A percentile compares a stretch with the other conserved stretches of the same genome.
Conservation (phyloP, 23 red algal genomes). For the Gracilaria domingensis region DNA sequence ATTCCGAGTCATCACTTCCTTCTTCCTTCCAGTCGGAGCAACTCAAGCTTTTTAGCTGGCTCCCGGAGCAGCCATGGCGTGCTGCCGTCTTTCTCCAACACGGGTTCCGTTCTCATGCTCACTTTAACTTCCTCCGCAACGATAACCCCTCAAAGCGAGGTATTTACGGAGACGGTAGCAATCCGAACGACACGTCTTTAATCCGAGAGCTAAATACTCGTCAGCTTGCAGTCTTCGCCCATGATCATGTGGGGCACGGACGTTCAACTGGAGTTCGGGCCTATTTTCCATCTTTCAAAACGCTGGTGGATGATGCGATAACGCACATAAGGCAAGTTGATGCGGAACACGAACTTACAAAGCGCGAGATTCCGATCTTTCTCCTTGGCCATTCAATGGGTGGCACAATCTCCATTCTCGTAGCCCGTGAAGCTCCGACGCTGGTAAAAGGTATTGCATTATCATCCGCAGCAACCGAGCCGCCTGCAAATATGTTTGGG, state of each 20-base stretch:
- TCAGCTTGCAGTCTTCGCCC: slow-evolving; percentile 59
- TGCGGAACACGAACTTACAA: slow-evolving; percentile 34
- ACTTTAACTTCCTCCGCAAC: slow-evolving; percentile 76
- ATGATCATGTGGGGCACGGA: slow-evolving; percentile 86
- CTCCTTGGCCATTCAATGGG: slow-evolving; percentile 89
- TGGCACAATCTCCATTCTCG: slow-evolving; percentile 66
- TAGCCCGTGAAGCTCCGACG: slow-evolving; percentile 20
- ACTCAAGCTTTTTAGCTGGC: slow-evolving; percentile 40
- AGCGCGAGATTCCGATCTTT: slow-evolving; percentile 63
- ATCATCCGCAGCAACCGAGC: slow-evolving; percentile 74
- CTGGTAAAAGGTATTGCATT: slow-evolving; percentile 60
- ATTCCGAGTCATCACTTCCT: slow-evolving; percentile 6
- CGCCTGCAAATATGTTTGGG: slow-evolving; percentile 81
- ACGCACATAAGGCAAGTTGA: slow-evolving; percentile 33
- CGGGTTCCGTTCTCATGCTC: slow-evolving; percentile 78
- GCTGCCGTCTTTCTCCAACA: slow-evolving; percentile 75
- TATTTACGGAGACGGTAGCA: slow-evolving; percentile 23
- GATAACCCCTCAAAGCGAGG: slow-evolving; percentile 19
- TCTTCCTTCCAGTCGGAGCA: slow-evolving; percentile 19
- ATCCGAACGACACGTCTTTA: slow-evolving; percentile 44
- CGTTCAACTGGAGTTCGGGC: slow-evolving; percentile 59
- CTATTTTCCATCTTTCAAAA: slow-evolving; percentile 72
- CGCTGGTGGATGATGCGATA: slow-evolving; percentile 55
- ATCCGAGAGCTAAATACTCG: slow-evolving; percentile 55
- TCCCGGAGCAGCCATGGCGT: slow-evolving; percentile 29